phyloP scores from a whole-genome alignment of 2,329 filamentous ascomycete species.

The Xylariomycetidae sp. region DNA sequence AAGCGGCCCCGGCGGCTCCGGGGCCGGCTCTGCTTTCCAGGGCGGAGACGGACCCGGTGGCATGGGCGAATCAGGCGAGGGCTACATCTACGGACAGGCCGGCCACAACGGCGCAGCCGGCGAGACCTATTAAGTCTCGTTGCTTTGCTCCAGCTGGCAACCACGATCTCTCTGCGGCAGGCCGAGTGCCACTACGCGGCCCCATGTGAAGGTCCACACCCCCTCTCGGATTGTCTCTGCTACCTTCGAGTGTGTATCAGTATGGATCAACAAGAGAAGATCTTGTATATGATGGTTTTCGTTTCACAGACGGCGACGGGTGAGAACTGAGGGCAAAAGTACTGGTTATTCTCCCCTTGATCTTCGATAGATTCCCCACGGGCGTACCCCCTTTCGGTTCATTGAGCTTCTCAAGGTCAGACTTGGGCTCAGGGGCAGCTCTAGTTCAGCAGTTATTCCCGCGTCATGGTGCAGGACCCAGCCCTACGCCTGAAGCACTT shows the following conservation, averaged over 20 bases:
- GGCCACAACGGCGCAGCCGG: conserved; percentile 54
- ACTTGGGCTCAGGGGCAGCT: conserved; percentile 17
- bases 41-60: conserved; percentile 37
- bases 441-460: conserved; percentile 21
- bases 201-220: too few species aligned
- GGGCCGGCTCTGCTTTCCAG: conserved; percentile 38
- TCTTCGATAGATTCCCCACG: conserved; percentile 26
- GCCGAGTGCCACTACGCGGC: too few species aligned
- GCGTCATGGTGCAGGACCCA: conserved; percentile 21
- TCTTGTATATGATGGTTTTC: conserved; percentile 23
- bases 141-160: conserved; percentile 16
- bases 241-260: conserved; percentile 28
- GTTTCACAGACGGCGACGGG: conserved; percentile 14
- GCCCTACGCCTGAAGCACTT: conserved; percentile 14
- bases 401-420: conserved; percentile 15
- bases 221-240: too few species aligned
- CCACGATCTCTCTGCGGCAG: too few species aligned
- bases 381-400: conserved; percentile 19
- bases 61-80: conserved; percentile 36
- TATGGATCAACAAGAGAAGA: too few species aligned
- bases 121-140: conserved; percentile 42
- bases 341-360: conserved; percentile 14
- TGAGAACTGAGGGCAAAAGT: conserved; percentile 18
- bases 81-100: conserved; percentile 49
- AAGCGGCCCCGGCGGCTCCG: conserved; percentile 32